These are phyloP conservation scores for Musa troglodytarum DNA, from an alignment of 176 grass and related monocot genomes.

Conservation along the genomic window DNA sequence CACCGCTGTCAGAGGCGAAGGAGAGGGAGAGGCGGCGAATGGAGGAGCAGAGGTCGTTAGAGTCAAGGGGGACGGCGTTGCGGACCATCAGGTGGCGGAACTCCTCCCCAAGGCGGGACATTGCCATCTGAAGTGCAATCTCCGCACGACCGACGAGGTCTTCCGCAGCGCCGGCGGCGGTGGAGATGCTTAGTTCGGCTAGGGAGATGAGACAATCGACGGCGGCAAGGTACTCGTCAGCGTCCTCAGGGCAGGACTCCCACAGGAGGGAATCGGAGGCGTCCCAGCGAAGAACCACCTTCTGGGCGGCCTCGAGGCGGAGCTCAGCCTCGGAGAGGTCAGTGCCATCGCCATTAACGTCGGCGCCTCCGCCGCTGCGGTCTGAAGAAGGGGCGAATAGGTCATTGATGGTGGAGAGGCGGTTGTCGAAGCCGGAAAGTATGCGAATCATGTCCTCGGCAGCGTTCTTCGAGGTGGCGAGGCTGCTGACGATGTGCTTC, in stretches of 20 bases:
- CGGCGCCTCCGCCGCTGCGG: not conserved
- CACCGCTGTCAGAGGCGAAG: constrained; percentile 28
- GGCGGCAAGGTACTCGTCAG: constrained; percentile 46
- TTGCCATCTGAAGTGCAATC: constrained; percentile 63
- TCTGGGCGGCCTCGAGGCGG: constrained; percentile 48
- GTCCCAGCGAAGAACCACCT: constrained; percentile 65
- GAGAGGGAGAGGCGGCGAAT: constrained; percentile 81
- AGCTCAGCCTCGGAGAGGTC: not conserved
- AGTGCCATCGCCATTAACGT: not conserved
- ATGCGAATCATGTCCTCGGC: constrained; percentile 98
- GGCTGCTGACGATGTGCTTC: constrained; percentile 96
- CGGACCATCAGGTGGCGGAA: constrained; percentile 67
- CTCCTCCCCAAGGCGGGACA: constrained; percentile 86
- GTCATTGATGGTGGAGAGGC: constrained; percentile 59
- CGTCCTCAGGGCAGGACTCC: constrained; percentile 48
- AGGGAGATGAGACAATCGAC: constrained; percentile 24
- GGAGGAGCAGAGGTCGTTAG: constrained; percentile 63
- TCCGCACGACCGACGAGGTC: constrained; percentile 7
- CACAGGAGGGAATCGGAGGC: constrained; percentile 61
- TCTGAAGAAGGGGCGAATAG: constrained; percentile 35
- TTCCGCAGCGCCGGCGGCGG: constrained; percentile 22
- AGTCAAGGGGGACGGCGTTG: constrained; percentile 65
- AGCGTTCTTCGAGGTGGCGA: constrained; percentile 97
- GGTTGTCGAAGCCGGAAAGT: constrained; percentile 92
- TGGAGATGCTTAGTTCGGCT: not conserved